A percentile compares a stretch with the other conserved stretches of the same genome.
phyloP scores from a whole-genome alignment of 2,329 filamentous ascomycete genomes.

The Capronia americana region DNA sequence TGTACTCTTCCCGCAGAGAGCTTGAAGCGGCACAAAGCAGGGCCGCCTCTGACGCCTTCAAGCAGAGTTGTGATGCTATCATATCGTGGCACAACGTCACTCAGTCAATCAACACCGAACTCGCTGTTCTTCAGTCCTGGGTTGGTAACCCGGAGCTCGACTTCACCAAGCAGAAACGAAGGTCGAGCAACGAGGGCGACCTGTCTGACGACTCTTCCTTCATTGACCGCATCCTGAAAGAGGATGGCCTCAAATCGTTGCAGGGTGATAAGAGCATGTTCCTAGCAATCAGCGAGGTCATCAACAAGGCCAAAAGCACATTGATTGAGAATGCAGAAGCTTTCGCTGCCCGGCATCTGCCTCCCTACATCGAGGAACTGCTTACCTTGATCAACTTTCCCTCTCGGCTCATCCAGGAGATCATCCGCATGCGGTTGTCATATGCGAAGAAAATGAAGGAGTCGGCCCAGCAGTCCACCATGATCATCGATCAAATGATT shows the following conservation, averaged over 20 bases:
- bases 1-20: conserved; percentile 81
- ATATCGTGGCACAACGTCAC: conserved; percentile 98
- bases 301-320: conserved; percentile 90
- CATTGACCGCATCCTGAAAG: conserved; percentile 91
- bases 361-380: conserved; percentile 95
- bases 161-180: conserved; percentile 76
- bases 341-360: conserved; percentile 87
- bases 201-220: conserved; percentile 91
- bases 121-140: conserved; percentile 91
- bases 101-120: conserved; percentile 91
- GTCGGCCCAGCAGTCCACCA: conserved; percentile 84
- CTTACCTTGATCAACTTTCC: conserved; percentile 97
- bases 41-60: conserved; percentile 77
- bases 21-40: conserved; percentile 77
- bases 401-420: conserved; percentile 92
- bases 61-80: conserved; percentile 84
- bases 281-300: conserved; percentile 79
- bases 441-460: conserved; percentile 97
- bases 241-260: conserved; percentile 89
- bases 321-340: conserved; percentile 83
- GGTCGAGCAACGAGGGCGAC: conserved; percentile 72
- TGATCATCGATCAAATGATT: conserved; percentile 98
- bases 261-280: conserved; percentile 86
- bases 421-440: conserved; percentile 87
- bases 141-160: conserved; percentile 95